Base-by-base conservation (phyloP, 2,329 filamentous ascomycete species). In the Trichoderma brevicompactum region DNA sequence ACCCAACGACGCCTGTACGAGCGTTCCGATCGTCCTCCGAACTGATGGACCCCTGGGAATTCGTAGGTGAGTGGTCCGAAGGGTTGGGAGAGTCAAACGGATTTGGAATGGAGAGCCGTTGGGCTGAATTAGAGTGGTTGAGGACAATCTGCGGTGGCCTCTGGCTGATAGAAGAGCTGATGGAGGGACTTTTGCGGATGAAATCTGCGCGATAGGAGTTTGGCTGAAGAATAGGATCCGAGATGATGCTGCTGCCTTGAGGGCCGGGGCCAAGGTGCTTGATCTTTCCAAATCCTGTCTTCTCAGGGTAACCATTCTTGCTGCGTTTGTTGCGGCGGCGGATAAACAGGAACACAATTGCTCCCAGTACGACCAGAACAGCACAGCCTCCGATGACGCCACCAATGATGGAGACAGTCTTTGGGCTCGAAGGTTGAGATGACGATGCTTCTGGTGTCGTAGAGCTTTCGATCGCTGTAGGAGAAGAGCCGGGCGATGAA, bases 151-250 rank as follows among this genome's bases (percentile, higher is more conserved):
- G 69, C 56, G 43, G 66, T 65, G 34, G 43, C 50, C 34, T 52
- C 46, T 36, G 28, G 66, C 68, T 67, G 56, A 55, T 60, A 56
- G 41, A 68, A 62, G 65, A 62, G 52, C 55, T 50, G 13, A 52
- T 32, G 41, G 69, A 69, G 48, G 73, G 68, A 7, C 69, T 71
- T 62, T 65, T 80, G 71, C 80, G 82, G 46, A 83, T 81, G 70
- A 87, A 87, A 70, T 87, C 85, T 43, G 79, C 81, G 60, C 84
- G 81, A 66, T 82, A 77, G 43, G 74, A 74, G 70, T 78, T 75
- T 23, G 75, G 70, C 63, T 77, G 73, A 53, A 83, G 76, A 65
- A 89, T 80, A 66, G 88, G 80, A 70, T 88, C 82, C 68, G 84
- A 87, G 69, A 88, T 82, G 70, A 87, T 80, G 70, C 82, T 70